Evolutionary conservation across 768 basidiomycete species (phyloP).

Genomic region (Phylloporus sp.): DNA sequence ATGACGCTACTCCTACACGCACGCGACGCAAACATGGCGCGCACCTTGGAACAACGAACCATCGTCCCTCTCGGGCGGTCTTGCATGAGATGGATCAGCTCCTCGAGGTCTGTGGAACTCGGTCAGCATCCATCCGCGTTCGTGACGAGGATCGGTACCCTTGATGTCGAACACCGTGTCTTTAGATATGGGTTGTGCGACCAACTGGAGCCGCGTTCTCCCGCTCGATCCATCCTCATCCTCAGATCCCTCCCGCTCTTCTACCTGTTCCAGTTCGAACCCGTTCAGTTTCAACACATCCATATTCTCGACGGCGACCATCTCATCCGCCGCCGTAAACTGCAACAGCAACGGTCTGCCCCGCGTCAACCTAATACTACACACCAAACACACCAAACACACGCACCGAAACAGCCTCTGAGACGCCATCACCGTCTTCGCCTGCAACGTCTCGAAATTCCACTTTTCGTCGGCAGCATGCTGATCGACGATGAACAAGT

Average conservation of each 20-base stretch:
- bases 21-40: slow-evolving; percentile 94
- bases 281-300: slow-evolving; percentile 83
- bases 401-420: slow-evolving; percentile 77
- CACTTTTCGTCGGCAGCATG: slow-evolving; percentile 98
- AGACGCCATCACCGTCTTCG: slow-evolving; percentile 83
- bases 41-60: slow-evolving; percentile 89
- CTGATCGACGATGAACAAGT: slow-evolving; percentile 95
- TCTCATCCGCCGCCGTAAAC: slow-evolving; percentile 84
- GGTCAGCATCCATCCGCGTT: neutral
- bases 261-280: slow-evolving; percentile 70
- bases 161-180: slow-evolving; percentile 84
- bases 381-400: neutral
- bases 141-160: slow-evolving; percentile 41
- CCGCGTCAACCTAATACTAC: too few relatives aligned
- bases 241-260: slow-evolving; percentile 25
- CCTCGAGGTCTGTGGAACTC: slow-evolving; percentile 70
- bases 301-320: slow-evolving; percentile 81
- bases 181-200: slow-evolving; percentile 89
- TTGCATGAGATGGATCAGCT: slow-evolving; percentile 80
- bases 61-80: slow-evolving; percentile 74
- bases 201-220: slow-evolving; percentile 49
- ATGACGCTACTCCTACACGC: slow-evolving; percentile 96
- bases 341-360: slow-evolving; percentile 71
- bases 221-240: neutral
- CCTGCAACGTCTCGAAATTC: slow-evolving; percentile 93